A percentile compares a stretch with the other conserved stretches of the same genome.
phyloP scores from a whole-genome alignment of 768 basidiomycete genomes.

The Tulasnella sp. region DNA sequence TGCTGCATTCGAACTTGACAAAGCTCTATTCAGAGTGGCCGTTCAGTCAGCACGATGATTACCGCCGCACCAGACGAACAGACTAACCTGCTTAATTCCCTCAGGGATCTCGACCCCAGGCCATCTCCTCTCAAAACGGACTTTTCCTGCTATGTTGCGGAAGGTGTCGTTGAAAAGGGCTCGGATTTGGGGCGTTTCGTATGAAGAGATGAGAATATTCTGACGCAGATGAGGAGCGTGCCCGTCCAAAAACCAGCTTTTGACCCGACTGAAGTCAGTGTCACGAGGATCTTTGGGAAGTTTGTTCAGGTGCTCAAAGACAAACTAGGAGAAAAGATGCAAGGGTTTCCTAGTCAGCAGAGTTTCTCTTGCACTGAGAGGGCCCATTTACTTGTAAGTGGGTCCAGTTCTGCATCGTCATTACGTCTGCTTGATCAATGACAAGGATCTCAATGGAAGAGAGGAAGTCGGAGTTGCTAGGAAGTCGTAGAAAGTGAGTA shows the following conservation, averaged over 20 bases:
- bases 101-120: slow-evolving; percentile 72
- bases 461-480: slow-evolving; percentile 81
- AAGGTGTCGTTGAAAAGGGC: slow-evolving; percentile 70
- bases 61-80: not conserved
- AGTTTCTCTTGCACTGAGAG: not conserved
- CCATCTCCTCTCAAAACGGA: slow-evolving; percentile 66
- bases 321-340: slow-evolving; percentile 55
- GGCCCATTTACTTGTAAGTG: slow-evolving; percentile 74
- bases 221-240: slow-evolving; percentile 84
- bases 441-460: slow-evolving; percentile 88
- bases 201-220: slow-evolving; percentile 78
- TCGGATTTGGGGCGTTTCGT: slow-evolving; percentile 86
- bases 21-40: slow-evolving; percentile 54
- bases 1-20: slow-evolving; percentile 65
- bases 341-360: not conserved
- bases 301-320: slow-evolving; percentile 79
- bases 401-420: slow-evolving; percentile 99
- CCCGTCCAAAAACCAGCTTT: slow-evolving; percentile 96
- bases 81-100: slow-evolving; percentile 72
- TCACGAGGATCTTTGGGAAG: slow-evolving; percentile 91
- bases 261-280: slow-evolving; percentile 93
- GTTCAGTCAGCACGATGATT: not conserved
- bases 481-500: not conserved
- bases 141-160: slow-evolving; percentile 81
- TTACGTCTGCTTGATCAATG: slow-evolving; percentile 88